These are phyloP conservation scores for Podosphaera fusca DNA, from an alignment of 2,329 filamentous ascomycete genomes.

Conservation along the genomic window DNA sequence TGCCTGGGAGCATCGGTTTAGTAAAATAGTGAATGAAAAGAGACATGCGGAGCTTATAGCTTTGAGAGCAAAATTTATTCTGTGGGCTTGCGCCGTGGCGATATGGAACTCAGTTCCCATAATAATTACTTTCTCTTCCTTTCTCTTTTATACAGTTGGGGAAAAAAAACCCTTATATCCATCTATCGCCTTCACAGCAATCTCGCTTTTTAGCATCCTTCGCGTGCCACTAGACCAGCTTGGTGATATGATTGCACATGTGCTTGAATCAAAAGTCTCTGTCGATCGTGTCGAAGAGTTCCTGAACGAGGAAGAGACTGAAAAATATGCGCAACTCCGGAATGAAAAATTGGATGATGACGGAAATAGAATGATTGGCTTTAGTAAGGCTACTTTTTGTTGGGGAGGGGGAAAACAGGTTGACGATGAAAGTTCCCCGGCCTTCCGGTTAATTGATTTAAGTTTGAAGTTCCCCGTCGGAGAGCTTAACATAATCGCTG, in stretches of 20 bases:
- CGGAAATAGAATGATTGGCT: slow-evolving; percentile 56
- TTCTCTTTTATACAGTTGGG: slow-evolving; percentile 74
- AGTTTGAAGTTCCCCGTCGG: slow-evolving; percentile 65
- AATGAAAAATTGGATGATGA: slow-evolving; percentile 43
- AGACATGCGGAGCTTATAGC: slow-evolving; percentile 54
- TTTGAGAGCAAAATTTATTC: slow-evolving; percentile 59
- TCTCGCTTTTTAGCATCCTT: slow-evolving; percentile 86
- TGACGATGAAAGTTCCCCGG: slow-evolving; percentile 38
- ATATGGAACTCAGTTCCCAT: slow-evolving; percentile 94
- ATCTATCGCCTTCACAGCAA: slow-evolving; percentile 83
- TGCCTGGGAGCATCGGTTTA: slow-evolving; percentile 88
- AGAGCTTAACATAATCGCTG: slow-evolving; percentile 77
- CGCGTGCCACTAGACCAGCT: slow-evolving; percentile 85
- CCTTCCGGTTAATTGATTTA: slow-evolving; percentile 65
- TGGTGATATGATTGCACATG: slow-evolving; percentile 95
- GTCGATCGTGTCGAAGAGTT: slow-evolving; percentile 94
- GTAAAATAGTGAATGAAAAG: slow-evolving; percentile 72
- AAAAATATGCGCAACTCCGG: slow-evolving; percentile 74
- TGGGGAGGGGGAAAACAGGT: slow-evolving; percentile 56
- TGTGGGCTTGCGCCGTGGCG: slow-evolving; percentile 80
- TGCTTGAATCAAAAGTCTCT: slow-evolving; percentile 92
- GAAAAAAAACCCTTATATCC: slow-evolving; percentile 78
- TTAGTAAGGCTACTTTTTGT: slow-evolving; percentile 63
- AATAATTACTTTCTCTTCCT: slow-evolving; percentile 88
- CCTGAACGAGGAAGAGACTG: slow-evolving; percentile 77